These are phyloP conservation scores for Umbellularia californica DNA, from an alignment of 164 flowering plant species.

Conservation along the genomic window DNA sequence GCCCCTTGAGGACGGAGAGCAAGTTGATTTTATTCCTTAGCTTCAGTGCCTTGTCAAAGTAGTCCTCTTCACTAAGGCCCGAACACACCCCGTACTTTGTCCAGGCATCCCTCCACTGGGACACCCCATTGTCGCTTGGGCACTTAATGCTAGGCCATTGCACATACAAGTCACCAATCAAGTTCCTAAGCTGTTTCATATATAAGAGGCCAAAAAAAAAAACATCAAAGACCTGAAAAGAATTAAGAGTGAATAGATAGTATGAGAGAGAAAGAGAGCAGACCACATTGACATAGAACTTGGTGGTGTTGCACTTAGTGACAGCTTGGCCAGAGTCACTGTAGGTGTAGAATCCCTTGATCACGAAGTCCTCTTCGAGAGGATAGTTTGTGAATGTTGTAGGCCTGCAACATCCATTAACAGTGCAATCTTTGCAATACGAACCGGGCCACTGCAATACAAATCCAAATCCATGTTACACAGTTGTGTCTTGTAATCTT, in stretches of 20 bases:
- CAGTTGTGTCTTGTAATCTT: no score
- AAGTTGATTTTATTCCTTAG: neutral
- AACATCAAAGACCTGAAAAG: neutral
- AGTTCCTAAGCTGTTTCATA: neutral
- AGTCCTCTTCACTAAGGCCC: neutral
- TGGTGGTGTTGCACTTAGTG: neutral
- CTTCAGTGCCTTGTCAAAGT: slow-evolving; percentile 1
- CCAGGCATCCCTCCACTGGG: neutral
- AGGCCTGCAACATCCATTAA: neutral
- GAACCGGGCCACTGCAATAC: neutral
- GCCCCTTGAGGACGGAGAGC: neutral
- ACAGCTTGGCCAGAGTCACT: neutral
- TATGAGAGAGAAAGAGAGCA: neutral
- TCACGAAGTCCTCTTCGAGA: neutral
- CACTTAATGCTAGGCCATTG: slow-evolving; percentile 11
- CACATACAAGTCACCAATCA: neutral
- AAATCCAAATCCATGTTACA: neutral
- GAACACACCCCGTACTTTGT: slow-evolving; percentile 1
- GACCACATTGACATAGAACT: neutral
- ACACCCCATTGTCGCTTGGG: slow-evolving; percentile 4
- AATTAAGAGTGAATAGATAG: neutral
- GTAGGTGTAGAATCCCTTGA: neutral
- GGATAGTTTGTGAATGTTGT: neutral
- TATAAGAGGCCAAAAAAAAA: neutral
- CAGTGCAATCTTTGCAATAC: neutral